Evolutionary conservation across 2,329 filamentous ascomycete genomes (phyloP).

Genomic region (Endoconidiophora polonica): DNA sequence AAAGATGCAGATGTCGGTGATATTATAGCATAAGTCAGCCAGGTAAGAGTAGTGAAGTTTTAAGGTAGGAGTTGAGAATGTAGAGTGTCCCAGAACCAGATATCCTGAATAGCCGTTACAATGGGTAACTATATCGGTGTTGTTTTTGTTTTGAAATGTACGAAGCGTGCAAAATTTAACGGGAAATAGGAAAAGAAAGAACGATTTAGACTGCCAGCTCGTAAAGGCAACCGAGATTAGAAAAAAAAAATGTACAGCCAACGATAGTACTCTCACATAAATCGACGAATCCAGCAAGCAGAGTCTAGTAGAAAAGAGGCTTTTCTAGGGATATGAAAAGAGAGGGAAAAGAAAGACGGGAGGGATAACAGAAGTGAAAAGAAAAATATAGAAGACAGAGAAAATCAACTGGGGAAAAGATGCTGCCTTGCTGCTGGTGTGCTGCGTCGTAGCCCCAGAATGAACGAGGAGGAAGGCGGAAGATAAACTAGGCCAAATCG

Average conservation of each 20-base stretch:
- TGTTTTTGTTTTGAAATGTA: too few relatives aligned
- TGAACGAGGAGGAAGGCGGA: conserved; percentile 1
- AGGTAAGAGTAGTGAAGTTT: too few relatives aligned
- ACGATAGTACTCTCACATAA: background rate
- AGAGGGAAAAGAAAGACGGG: background rate
- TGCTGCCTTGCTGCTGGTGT: background rate
- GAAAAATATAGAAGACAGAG: background rate
- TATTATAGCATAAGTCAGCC: too few relatives aligned
- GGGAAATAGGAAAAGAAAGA: background rate
- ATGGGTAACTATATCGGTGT: too few relatives aligned
- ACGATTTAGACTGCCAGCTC: background rate
- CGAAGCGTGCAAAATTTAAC: too few relatives aligned
- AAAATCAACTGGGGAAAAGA: conserved; percentile 4
- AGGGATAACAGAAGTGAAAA: conserved; percentile 1
- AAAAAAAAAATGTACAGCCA: background rate
- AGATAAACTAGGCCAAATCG: conserved; percentile 5
- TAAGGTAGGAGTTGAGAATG: too few relatives aligned
- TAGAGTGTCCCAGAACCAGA: too few relatives aligned
- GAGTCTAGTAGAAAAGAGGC: background rate
- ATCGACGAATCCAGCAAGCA: background rate
- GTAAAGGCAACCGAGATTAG: background rate
- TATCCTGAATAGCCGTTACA: too few relatives aligned
- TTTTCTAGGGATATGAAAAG: background rate
- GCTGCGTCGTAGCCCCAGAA: conserved; percentile 2
- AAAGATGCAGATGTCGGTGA: too few relatives aligned